A percentile compares a stretch with the other conserved stretches of the same genome.
Conservation (phyloP, 2,329 filamentous ascomycete species). For the Talaromyces funiculosus region DNA sequence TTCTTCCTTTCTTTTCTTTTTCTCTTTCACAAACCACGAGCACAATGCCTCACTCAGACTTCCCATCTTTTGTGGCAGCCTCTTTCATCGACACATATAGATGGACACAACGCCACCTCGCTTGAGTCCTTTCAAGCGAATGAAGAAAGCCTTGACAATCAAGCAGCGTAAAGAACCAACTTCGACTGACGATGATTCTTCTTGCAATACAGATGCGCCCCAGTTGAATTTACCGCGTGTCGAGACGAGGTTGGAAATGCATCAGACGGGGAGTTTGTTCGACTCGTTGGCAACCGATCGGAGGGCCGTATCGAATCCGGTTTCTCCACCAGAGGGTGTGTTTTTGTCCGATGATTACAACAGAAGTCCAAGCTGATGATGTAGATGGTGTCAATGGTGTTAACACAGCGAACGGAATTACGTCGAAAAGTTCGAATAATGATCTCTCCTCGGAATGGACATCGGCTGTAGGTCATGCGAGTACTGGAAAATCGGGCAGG, state of each 20-base stretch:
- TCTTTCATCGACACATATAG: not conserved
- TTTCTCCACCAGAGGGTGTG: constrained; percentile 22
- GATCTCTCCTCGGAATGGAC: constrained; percentile 41
- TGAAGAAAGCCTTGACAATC: constrained; percentile 17
- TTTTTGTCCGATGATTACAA: constrained; percentile 10
- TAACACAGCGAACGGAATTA: constrained; percentile 17
- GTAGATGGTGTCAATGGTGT: constrained; percentile 2
- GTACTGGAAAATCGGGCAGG: constrained; percentile 46
- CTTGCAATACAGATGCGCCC: constrained; percentile 25
- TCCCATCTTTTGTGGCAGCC: not conserved
- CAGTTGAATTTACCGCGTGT: constrained; percentile 36
- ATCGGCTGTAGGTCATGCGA: constrained; percentile 45
- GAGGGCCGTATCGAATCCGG: constrained; percentile 19
- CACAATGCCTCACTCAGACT: not conserved
- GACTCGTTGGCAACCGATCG: constrained; percentile 24
- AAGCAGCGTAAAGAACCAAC: not conserved
- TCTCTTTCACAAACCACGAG: not conserved
- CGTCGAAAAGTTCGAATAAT: constrained; percentile 25
- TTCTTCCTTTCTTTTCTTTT: not conserved
- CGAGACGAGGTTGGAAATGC: constrained; percentile 40
- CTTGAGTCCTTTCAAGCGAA: constrained; percentile 22
- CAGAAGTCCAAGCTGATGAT: constrained; percentile 13
- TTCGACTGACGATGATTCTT: constrained; percentile 23
- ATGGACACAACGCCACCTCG: constrained; percentile 5
- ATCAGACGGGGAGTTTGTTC: constrained; percentile 37